Evolutionary conservation across 2,329 filamentous ascomycete genomes (phyloP), one percentile per base, ranked within the genome.

Genomic region (Aspergillus vadensis): DNA sequence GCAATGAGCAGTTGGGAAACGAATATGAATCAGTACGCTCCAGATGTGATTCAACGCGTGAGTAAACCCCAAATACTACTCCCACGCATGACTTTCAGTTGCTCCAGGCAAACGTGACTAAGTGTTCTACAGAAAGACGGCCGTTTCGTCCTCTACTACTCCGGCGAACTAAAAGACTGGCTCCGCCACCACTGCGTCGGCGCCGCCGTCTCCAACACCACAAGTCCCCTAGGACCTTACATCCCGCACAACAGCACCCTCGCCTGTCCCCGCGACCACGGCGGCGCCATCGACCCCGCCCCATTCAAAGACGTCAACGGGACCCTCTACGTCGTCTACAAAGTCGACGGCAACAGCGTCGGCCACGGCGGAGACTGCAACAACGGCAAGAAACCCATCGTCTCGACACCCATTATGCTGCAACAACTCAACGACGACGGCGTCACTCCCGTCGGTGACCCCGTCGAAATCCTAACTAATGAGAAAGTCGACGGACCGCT

Each of bases 281-380:
- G 86, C 23, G 86, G 86, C 52, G 83, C 85, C 43, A 88, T 89
- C 64, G 87, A 89, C 68, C 79, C 86, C 0, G 79, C 84, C 0
- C 84, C 83, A 4, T 88, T 87, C 70, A 67, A 73, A n/a, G 86
- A 89, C 66, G 44, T 32, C 1, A 79, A 81, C 44, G 83, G 83
- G 25, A 80, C 72, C 36, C 77, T 82, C 6, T 89, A 87, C 68
- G 77, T 89, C 19, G 74, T 83, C 17, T 89, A 88, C 76, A 89
- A 89, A 72, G 77, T 86, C 38, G 86, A 90, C 69, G 86, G 85
- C 23, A 88, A 88, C 72, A 79, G 78, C 57, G 73, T 83, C 39
- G 78, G 78, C 5, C 68, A 74, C 60, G 78, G 78, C 30, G 80
- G 80, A 3, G 68, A 70, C 41, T 82, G 80, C 67, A 72, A 72